Base-by-base conservation (phyloP, 176 grass and related monocot genomes). In the Areca catechu region DNA sequence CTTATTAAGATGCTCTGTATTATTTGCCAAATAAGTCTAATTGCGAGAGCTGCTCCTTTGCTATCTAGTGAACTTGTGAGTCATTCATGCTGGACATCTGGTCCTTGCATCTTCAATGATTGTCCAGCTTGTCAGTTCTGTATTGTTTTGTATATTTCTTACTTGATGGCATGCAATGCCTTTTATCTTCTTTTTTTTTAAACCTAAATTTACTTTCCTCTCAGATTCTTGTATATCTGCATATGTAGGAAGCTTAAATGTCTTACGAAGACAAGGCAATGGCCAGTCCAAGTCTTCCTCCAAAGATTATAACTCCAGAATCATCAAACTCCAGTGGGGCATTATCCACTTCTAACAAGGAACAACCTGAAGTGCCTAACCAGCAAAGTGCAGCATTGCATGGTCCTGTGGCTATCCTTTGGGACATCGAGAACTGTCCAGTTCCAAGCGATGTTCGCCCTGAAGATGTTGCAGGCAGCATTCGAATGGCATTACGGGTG, bases 361-460 rank as follows among this genome's bases (percentile, higher is more conserved):
- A 81, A 48, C 43, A 70, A 62, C 72, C 65, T 78, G 76, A 71
- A 67, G 23, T 48, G 53, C 72, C 57, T 67, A 54, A 48, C 25
- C 74, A 75, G 49, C 20, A 69, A 72, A 71, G 49, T 75, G 63
- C 19, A 20, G 15, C 55, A 60, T 74, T 80, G 51, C 69, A 69
- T 77, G 85, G 86, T 49, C 86, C 86, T 51, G 83, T 91, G 17
- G 75, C 75, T 60, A 88, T 97, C 65, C 85, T 97, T 57, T 97
- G 92, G 92, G 92, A 97, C 61, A 97, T 97, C 18, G 92, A 91
- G 66, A 97, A 97, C 30, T 97, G 92, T 49, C 83, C 92, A 21
- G 78, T 90, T 60, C 92, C 92, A 24, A 84, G 80, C 68, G 83
- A 90, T 82, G 80, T 90, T 43, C 80, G 83, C 7, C 86, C 92